Evolutionary conservation across 2,329 filamentous ascomycete species (phyloP).

Genomic region (Ceratocystis variospora): DNA sequence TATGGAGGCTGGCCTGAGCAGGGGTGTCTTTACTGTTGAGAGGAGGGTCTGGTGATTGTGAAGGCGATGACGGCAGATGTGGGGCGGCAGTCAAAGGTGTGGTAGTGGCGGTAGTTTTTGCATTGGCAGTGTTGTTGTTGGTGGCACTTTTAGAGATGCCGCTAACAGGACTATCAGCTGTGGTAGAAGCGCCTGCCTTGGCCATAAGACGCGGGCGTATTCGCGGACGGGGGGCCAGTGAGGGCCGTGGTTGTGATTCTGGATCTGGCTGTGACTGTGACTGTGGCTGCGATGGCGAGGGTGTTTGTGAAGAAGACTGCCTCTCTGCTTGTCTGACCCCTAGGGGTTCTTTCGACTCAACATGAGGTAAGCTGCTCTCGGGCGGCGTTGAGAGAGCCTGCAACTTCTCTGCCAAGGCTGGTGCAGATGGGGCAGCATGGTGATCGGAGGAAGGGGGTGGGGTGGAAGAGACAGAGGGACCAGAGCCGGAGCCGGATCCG

Average conservation of each 20-base stretch:
- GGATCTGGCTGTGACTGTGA: neutral
- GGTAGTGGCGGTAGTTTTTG: neutral
- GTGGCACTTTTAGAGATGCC: neutral
- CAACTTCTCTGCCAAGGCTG: neutral
- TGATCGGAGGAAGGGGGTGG: neutral
- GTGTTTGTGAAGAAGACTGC: neutral
- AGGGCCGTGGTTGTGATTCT: neutral
- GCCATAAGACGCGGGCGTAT: neutral
- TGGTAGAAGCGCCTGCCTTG: neutral
- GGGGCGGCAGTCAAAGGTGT: constrained; percentile 5
- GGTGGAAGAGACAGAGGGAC: neutral
- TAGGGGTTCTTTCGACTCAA: neutral
- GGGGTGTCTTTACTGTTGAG: neutral
- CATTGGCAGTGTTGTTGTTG: neutral
- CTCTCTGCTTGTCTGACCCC: neutral
- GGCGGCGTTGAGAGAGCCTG: neutral
- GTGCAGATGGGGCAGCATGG: neutral
- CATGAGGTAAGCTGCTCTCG: neutral
- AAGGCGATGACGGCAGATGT: neutral
- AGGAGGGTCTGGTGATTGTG: neutral
- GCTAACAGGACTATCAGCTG: neutral
- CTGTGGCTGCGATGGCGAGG: neutral
- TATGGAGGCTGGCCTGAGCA: neutral
- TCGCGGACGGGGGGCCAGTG: neutral
- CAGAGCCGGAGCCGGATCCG: neutral